Conservation (phyloP, 192 early-diverging fungal genomes). For the Lunasporangiospora selenospora region DNA sequence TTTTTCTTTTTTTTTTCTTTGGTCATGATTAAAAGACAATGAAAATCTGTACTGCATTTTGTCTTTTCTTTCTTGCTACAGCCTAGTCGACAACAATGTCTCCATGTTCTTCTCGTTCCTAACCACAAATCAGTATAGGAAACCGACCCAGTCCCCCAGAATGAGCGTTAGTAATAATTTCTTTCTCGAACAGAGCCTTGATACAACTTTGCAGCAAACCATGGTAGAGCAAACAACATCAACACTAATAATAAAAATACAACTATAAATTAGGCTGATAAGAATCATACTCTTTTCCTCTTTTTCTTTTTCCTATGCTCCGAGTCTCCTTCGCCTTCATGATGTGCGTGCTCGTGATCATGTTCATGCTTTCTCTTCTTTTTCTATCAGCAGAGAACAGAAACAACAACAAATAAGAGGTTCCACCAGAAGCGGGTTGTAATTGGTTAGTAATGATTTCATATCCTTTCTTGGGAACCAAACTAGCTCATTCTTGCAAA, state of each 20-base stretch:
- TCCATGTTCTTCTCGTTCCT: slow-evolving; percentile 19
- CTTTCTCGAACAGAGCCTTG: no score
- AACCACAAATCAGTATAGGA: neutral
- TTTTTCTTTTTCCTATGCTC: slow-evolving; percentile 49
- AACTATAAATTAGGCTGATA: no score
- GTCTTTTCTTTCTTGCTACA: no score
- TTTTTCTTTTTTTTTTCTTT: slow-evolving; percentile 2
- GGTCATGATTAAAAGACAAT: neutral
- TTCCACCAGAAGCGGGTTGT: no score
- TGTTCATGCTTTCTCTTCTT: slow-evolving; percentile 51
- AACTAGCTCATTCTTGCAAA: neutral
- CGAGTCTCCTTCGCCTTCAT: slow-evolving; percentile 44
- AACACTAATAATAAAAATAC: neutral
- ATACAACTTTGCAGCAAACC: no score
- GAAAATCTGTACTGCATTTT: no score
- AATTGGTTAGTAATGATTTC: neutral
- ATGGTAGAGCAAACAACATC: no score
- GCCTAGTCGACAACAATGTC: slow-evolving; percentile 13
- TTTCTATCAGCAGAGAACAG: slow-evolving; percentile 10
- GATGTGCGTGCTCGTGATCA: slow-evolving; percentile 41
- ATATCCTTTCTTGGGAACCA: neutral
- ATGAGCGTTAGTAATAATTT: no score
- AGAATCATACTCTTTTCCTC: slow-evolving; percentile 43
- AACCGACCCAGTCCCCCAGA: no score
- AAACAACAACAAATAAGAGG: neutral